Percentiles rank a stretch among this genome's conserved stretches.
These are phyloP conservation scores for Talaromyces islandicus DNA, from an alignment of 2,329 filamentous ascomycete species.

Conservation along the genomic window DNA sequence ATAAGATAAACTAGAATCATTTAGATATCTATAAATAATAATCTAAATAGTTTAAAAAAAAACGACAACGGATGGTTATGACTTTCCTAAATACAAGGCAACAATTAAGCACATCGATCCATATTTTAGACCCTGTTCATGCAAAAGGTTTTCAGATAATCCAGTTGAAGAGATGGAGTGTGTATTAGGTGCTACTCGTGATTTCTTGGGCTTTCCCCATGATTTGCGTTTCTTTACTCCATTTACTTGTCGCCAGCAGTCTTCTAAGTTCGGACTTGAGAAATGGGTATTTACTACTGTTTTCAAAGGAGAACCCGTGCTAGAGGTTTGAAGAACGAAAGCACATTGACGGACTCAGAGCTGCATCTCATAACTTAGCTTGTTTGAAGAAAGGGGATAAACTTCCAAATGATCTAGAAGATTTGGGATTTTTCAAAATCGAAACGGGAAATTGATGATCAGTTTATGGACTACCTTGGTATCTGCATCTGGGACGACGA, in stretches of 20 bases:
- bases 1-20: no score
- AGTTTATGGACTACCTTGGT: slow-evolving; percentile 4
- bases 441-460: neutral
- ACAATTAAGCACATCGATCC: neutral
- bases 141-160: neutral
- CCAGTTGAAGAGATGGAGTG: neutral
- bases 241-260: neutral
- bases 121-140: neutral
- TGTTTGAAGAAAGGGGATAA: neutral
- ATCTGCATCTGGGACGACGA: slow-evolving; percentile 1
- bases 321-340: slow-evolving; percentile 1
- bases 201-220: neutral
- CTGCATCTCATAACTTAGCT: neutral
- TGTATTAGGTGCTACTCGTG: neutral
- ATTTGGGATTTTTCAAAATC: neutral
- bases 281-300: slow-evolving; percentile 1
- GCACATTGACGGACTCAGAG: neutral
- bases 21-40: no score
- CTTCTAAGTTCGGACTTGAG: neutral
- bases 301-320: slow-evolving; percentile 1
- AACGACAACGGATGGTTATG: neutral
- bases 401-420: no score
- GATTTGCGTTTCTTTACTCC: neutral
- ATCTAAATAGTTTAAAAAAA: no score
- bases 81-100: neutral